Percentiles rank a stretch among this genome's conserved stretches.
phyloP scores from a whole-genome alignment of 2,329 filamentous ascomycete species.

The Verruconis gallopava region DNA sequence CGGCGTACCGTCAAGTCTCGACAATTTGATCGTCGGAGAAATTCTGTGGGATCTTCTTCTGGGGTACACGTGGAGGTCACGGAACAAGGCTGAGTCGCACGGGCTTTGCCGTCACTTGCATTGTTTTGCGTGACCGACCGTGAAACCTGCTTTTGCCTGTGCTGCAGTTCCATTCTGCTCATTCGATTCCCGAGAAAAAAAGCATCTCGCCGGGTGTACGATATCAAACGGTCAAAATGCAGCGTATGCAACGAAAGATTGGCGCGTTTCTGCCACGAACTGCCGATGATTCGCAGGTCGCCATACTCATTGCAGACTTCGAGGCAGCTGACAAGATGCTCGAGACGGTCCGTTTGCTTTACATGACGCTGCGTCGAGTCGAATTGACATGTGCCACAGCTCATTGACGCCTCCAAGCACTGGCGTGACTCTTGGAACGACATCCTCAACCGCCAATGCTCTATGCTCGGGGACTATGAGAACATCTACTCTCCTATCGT shows the following conservation, averaged over 20 bases:
- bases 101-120: too few species aligned
- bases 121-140: too few species aligned
- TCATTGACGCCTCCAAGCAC: conserved; percentile 60
- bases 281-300: conserved; percentile 65
- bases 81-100: too few species aligned
- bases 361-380: conserved; percentile 8
- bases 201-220: too few species aligned
- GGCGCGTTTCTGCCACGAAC: conserved; percentile 58
- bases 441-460: conserved; percentile 56
- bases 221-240: conserved; percentile 46
- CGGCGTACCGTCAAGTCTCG: too few species aligned
- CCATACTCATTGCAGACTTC: conserved; percentile 63
- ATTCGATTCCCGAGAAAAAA: too few species aligned
- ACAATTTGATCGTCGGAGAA: too few species aligned
- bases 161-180: too few species aligned
- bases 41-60: too few species aligned
- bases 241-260: conserved; percentile 61
- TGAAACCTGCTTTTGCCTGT: too few species aligned
- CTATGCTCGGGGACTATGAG: conserved; percentile 54
- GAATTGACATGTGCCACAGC: conserved; percentile 33
- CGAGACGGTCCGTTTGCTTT: conserved; percentile 43
- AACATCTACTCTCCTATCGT: conserved; percentile 65
- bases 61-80: too few species aligned
- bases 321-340: conserved; percentile 67
- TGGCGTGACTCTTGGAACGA: conserved; percentile 71